Percentiles rank a stretch among this genome's conserved stretches.
These are phyloP conservation scores for Citeromyces hawaiiensis DNA, from an alignment of 1,139 yeast genomes.

Conservation along the genomic window DNA sequence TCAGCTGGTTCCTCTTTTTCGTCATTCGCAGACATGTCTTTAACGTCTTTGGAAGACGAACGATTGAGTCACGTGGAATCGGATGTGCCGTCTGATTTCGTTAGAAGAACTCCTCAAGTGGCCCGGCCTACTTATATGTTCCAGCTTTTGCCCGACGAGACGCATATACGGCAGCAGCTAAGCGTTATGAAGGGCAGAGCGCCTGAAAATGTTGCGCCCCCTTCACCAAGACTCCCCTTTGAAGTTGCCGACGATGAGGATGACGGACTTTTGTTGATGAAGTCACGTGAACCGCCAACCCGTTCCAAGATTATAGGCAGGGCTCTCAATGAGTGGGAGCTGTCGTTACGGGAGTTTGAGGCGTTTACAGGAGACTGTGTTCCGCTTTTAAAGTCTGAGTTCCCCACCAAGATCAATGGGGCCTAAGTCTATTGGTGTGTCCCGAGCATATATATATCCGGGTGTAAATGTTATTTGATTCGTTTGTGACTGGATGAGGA, in stretches of 20 bases:
- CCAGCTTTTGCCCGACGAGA: conserved; percentile 31
- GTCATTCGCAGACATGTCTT: conserved; percentile 10
- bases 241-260: conserved; percentile 2
- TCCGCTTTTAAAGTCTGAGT: conserved; percentile 2
- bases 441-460: no score
- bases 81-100: conserved; percentile 27
- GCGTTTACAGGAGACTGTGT: conserved; percentile 16
- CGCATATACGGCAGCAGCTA: conserved; percentile 24
- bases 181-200: neutral
- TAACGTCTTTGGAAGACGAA: neutral
- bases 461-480: no score
- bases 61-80: neutral
- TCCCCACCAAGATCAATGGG: conserved; percentile 4
- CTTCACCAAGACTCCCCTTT: neutral
- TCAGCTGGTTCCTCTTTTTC: conserved; percentile 1
- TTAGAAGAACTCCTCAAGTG: conserved; percentile 31
- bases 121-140: conserved; percentile 32
- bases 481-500: neutral
- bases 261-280: conserved; percentile 3
- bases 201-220: neutral
- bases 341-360: conserved; percentile 44
- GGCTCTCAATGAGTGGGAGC: conserved; percentile 55
- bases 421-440: conserved; percentile 4
- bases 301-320: conserved; percentile 34
- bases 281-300: conserved; percentile 1